These are phyloP conservation scores for Aspergillus fructus DNA, from an alignment of 2,329 filamentous ascomycete genomes.

Conservation along the genomic window DNA sequence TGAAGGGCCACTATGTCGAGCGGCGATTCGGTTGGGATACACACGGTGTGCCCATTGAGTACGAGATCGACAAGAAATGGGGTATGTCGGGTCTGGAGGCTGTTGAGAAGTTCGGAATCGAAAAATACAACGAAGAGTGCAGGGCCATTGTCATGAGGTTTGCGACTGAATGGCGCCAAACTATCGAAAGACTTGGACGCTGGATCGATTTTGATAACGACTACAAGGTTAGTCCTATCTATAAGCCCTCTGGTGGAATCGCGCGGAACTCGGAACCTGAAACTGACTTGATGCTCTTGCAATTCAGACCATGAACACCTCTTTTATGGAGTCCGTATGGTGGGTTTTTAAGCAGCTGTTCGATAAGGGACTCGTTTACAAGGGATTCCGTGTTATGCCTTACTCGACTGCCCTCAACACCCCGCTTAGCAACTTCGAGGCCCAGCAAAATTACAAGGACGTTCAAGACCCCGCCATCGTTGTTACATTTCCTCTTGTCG, in stretches of 20 bases:
- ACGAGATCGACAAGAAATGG: slow-evolving; percentile 96
- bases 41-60: slow-evolving; percentile 90
- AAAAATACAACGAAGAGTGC: slow-evolving; percentile 89
- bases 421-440: slow-evolving; percentile 88
- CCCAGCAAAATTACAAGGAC: slow-evolving; percentile 92
- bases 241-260: not conserved
- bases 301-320: slow-evolving; percentile 80
- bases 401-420: slow-evolving; percentile 90
- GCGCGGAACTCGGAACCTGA: not conserved
- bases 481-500: slow-evolving; percentile 78
- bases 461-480: slow-evolving; percentile 88
- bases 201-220: slow-evolving; percentile 99
- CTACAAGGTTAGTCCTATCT: slow-evolving; percentile 66
- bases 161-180: slow-evolving; percentile 80
- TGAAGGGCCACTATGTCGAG: slow-evolving; percentile 93
- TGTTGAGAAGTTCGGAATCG: slow-evolving; percentile 81
- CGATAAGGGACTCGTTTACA: slow-evolving; percentile 86
- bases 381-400: slow-evolving; percentile 89
- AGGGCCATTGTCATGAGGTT: slow-evolving; percentile 91
- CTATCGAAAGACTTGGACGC: slow-evolving; percentile 82
- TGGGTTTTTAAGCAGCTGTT: slow-evolving; percentile 95
- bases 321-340: slow-evolving; percentile 95
- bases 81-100: slow-evolving; percentile 85
- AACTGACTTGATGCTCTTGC: slow-evolving; percentile 5
- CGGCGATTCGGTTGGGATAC: slow-evolving; percentile 94